phyloP scores from a whole-genome alignment of 768 basidiomycete species.

The Chiua virens region DNA sequence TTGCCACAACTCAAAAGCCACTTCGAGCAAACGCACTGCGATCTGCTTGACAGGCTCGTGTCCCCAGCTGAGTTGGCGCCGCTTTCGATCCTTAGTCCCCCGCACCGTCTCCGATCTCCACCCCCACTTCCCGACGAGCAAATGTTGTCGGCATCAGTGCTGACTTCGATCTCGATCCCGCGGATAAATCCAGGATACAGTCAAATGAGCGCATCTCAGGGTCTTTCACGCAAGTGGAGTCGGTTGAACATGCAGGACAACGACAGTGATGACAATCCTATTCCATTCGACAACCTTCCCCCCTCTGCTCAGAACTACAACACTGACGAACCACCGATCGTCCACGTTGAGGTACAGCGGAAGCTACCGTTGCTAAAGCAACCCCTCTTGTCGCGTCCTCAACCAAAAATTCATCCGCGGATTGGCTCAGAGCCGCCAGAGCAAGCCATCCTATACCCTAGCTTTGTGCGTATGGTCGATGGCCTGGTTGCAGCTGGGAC shows the following conservation, averaged over 20 bases:
- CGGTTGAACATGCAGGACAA: slow-evolving; percentile 25
- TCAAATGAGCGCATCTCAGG: slow-evolving; percentile 13
- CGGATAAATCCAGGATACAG: slow-evolving; percentile 4
- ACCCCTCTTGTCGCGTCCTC: slow-evolving; percentile 24
- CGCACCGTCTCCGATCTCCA: slow-evolving; percentile 16
- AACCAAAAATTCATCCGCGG: slow-evolving; percentile 16
- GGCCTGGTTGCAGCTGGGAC: slow-evolving; percentile 16
- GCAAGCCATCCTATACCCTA: slow-evolving; percentile 20
- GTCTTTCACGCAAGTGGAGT: slow-evolving; percentile 33
- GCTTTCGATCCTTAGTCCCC: slow-evolving; percentile 18
- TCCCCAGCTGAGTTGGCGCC: slow-evolving; percentile 16
- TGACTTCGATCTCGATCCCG: slow-evolving; percentile 11
- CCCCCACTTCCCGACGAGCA: slow-evolving; percentile 13
- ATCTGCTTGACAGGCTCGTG: slow-evolving; percentile 16
- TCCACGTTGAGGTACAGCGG: slow-evolving; percentile 16
- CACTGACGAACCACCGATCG: background rate
- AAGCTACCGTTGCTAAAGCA: background rate
- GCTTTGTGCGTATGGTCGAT: slow-evolving; percentile 26
- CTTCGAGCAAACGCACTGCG: slow-evolving; percentile 21
- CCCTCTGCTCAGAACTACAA: background rate
- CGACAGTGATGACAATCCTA: slow-evolving; percentile 11
- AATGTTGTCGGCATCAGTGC: background rate
- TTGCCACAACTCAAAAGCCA: slow-evolving; percentile 24
- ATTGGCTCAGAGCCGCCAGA: slow-evolving; percentile 7
- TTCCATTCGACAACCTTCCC: slow-evolving; percentile 26